Evolutionary conservation across 2,329 filamentous ascomycete genomes (phyloP).

Genomic region (Orbilia ellipsospora): DNA sequence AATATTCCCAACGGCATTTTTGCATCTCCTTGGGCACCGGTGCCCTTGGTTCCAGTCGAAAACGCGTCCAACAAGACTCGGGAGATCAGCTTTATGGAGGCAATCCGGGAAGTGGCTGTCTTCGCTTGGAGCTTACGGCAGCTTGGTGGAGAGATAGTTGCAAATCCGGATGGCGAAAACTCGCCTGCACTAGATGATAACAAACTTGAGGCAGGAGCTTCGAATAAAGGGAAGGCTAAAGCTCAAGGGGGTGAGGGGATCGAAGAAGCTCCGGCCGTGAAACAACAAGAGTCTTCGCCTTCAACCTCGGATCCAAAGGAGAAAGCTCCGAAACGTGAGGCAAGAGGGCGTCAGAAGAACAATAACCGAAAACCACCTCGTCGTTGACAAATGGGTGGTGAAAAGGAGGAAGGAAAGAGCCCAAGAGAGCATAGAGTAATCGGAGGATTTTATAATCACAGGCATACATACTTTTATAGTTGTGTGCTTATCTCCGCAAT

Average conservation of each 20-base stretch:
- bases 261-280: background rate
- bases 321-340: slow-evolving; percentile 8
- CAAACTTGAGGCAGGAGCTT: background rate
- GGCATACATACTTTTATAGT: background rate
- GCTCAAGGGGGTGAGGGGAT: background rate
- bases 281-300: background rate
- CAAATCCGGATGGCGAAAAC: slow-evolving; percentile 11
- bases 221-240: background rate
- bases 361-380: slow-evolving; percentile 22
- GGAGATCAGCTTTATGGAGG: slow-evolving; percentile 76
- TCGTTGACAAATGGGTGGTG: background rate
- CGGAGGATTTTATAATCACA: background rate
- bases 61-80: slow-evolving; percentile 67
- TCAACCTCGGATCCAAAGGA: background rate
- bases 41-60: slow-evolving; percentile 65
- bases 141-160: slow-evolving; percentile 46
- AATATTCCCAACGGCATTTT: slow-evolving; percentile 74
- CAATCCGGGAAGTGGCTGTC: slow-evolving; percentile 85
- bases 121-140: slow-evolving; percentile 79
- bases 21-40: slow-evolving; percentile 78
- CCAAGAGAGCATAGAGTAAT: background rate
- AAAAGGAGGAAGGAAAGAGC: background rate
- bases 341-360: slow-evolving; percentile 20
- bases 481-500: background rate
- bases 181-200: background rate